Evolutionary conservation across 306 rosid species (phyloP), one percentile per base, ranked within the genome.

Genomic region (Castanea mollissima): DNA sequence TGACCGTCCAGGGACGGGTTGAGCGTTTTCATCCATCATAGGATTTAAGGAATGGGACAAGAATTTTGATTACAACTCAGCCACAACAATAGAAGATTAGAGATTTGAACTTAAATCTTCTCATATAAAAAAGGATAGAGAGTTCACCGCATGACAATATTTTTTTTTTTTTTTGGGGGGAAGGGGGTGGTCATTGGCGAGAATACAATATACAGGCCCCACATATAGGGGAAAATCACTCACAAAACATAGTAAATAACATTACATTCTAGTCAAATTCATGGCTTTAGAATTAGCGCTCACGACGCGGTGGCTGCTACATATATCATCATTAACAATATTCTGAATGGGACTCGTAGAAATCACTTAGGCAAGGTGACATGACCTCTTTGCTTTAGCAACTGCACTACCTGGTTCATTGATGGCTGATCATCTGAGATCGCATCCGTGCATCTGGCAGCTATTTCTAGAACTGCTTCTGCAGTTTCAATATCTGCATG

Each of bases 341-440:
- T 83, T 96, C 99, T 0, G 97, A 93, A 20, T 96, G 94, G 18
- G 98, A 93, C 84, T 91, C 99, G 44, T 91, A 91, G 79, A 85
- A 88, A 1, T 93, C 96, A 29, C 90, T 96, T 6, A 94, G 91
- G 71, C 88, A 90, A 18, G 98, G 97, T 65, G 97, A 90, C 94
- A 87, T 87, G 13, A 89, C 89, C 84, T 96, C 97, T 80, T 35
- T 87, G 97, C 81, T 96, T 97, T 51, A 96, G 83, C 84, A 89
- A 71, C 88, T 96, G 97, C 64, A 88, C 23, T 8, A 96, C 98
- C 65, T 96, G 89, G 60, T 81, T 90, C 98, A 96, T 96, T 1
- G 89, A 58, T 58, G 99, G 99, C 76, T 98, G 92, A n/a, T 85
- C 89, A 5, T 92, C 92, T 0, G 94, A 97, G 74, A 83, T 93